These are phyloP conservation scores for Xerocomus nothofagi DNA, from an alignment of 1,284 basidiomycete genomes.

Conservation along the genomic window DNA sequence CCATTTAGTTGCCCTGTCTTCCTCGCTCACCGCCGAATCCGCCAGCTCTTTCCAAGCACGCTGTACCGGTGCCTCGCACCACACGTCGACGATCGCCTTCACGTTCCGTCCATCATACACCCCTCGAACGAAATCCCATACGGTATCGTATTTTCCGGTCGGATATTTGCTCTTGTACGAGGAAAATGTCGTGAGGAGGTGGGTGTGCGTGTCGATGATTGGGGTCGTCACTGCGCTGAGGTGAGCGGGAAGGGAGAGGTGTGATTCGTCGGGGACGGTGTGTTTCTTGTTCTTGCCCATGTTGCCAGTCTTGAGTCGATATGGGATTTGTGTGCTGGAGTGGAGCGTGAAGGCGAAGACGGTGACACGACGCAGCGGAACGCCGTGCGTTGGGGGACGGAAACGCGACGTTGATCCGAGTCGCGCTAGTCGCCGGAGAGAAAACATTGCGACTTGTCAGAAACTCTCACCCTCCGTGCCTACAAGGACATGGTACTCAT, in stretches of 20 bases:
- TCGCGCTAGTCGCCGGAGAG: too few relatives aligned
- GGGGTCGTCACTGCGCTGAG: slow-evolving; percentile 33
- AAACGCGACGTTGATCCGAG: too few relatives aligned
- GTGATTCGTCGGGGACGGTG: slow-evolving; percentile 29
- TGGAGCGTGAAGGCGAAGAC: not conserved
- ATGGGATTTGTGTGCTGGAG: not conserved
- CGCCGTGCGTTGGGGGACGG: not conserved
- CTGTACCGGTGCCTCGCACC: slow-evolving; percentile 75
- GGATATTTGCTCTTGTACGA: slow-evolving; percentile 61
- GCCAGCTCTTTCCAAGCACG: slow-evolving; percentile 67
- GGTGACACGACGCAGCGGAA: slow-evolving; percentile 1
- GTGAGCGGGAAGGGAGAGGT: slow-evolving; percentile 32
- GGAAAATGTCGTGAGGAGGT: slow-evolving; percentile 68
- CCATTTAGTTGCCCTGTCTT: slow-evolving; percentile 53
- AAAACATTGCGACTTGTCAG: too few relatives aligned
- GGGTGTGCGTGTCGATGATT: slow-evolving; percentile 80
- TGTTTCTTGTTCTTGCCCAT: slow-evolving; percentile 41
- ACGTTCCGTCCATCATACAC: slow-evolving; percentile 59
- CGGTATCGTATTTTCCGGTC: slow-evolving; percentile 46
- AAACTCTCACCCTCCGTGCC: too few relatives aligned
- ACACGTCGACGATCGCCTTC: slow-evolving; percentile 74
- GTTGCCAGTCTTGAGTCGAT: not conserved
- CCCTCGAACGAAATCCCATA: slow-evolving; percentile 65
- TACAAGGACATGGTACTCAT: too few relatives aligned
- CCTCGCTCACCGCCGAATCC: slow-evolving; percentile 60